phyloP scores from a whole-genome alignment of 2,329 filamentous ascomycete species.

The Penicillium corylophilum region DNA sequence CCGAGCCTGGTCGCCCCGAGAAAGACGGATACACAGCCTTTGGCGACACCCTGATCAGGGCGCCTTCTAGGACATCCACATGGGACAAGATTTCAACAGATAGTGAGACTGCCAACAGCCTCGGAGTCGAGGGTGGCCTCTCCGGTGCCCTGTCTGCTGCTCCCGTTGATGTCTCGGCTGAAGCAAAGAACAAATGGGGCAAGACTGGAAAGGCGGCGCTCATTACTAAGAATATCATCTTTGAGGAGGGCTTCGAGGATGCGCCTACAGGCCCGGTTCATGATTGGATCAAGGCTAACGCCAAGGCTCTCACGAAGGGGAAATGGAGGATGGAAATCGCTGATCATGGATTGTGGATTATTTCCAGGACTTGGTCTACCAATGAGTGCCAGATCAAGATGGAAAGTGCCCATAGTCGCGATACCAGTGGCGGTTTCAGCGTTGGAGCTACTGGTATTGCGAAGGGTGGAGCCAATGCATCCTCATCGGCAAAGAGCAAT shows the following conservation, averaged over 20 bases:
- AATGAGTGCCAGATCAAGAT: conserved; percentile 8
- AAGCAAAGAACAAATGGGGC: conserved; percentile 11
- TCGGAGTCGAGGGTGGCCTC: conserved; percentile 5
- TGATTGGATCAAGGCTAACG: conserved; percentile 9
- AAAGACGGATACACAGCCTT: conserved; percentile 5
- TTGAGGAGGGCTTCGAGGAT: conserved; percentile 1
- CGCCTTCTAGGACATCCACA: too few species aligned
- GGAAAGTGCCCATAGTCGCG: conserved; percentile 7
- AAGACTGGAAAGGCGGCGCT: conserved; percentile 9
- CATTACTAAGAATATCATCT: background rate
- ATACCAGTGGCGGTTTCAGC: conserved; percentile 9
- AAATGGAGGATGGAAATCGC: conserved; percentile 3
- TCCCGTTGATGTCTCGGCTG: conserved; percentile 6
- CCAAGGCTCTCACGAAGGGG: conserved; percentile 2
- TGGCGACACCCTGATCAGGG: too few species aligned
- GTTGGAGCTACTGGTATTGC: conserved; percentile 11
- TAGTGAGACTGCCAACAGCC: conserved; percentile 6
- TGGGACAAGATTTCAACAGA: background rate
- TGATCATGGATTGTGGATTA: conserved; percentile 7
- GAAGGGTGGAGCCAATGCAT: conserved; percentile 7
- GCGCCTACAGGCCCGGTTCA: background rate
- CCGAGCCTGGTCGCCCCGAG: conserved; percentile 4
- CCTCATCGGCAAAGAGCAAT: conserved; percentile 4
- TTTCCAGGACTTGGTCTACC: conserved; percentile 11
- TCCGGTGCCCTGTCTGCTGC: conserved; percentile 3